phyloP scores from a whole-genome alignment of 2,329 filamentous ascomycete genomes.

The Colletotrichum kahawae region DNA sequence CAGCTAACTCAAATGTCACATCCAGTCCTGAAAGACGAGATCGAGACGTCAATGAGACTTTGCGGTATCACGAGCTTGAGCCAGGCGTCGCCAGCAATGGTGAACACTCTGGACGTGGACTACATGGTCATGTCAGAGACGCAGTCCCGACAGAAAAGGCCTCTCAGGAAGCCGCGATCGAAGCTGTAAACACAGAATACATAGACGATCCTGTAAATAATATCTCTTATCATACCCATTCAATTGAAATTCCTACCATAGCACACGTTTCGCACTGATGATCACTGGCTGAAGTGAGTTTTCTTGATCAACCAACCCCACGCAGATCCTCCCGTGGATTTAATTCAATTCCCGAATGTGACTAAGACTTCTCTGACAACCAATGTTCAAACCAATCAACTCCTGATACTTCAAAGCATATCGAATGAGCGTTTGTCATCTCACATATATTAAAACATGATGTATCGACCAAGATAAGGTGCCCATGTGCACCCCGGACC shows the following conservation, averaged over 20 bases:
- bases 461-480: not conserved
- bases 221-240: not conserved
- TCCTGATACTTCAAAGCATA: not conserved
- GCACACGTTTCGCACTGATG: not conserved
- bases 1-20: not conserved
- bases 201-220: not conserved
- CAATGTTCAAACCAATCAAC: fast-evolving
- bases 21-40: slow-evolving; percentile 30
- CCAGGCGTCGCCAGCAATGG: slow-evolving; percentile 29
- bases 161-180: not conserved
- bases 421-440: not conserved
- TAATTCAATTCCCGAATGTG: not conserved
- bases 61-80: slow-evolving; percentile 32
- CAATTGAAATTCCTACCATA: not conserved
- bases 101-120: slow-evolving; percentile 36
- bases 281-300: not conserved
- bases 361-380: not conserved
- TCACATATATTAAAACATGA: not conserved
- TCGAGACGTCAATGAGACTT: slow-evolving; percentile 33
- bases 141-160: not conserved
- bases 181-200: not conserved
- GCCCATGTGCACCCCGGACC: not conserved
- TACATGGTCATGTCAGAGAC: slow-evolving; percentile 28
- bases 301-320: not conserved
- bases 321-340: fast-evolving